Evolutionary conservation across 176 grass and related monocot genomes (phyloP).

Genomic region (Hyparrhenia diplandra): DNA sequence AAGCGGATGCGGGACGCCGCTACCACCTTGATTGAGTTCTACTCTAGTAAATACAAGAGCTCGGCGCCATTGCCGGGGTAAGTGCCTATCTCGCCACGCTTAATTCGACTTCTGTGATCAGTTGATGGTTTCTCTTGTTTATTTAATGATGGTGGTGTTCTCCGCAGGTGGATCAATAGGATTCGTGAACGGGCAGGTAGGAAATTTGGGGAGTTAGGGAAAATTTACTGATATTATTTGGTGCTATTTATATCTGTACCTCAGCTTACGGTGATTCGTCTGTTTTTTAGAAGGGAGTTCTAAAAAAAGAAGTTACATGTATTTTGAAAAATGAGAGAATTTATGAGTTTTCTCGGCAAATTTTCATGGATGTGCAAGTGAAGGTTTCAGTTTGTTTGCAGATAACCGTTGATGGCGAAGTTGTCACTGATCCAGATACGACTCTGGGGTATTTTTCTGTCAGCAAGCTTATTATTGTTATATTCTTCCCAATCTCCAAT

Average conservation of each 20-base stretch:
- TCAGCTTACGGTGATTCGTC: background rate
- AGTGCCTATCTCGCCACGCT: background rate
- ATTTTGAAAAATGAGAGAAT: background rate
- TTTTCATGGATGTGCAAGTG: background rate
- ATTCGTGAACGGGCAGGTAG: slow-evolving; percentile 85
- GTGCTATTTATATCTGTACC: background rate
- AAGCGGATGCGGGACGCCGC: slow-evolving; percentile 6
- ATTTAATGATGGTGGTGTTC: slow-evolving; percentile 7
- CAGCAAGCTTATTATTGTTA: background rate
- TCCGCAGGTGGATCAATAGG: slow-evolving; percentile 76
- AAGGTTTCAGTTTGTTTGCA: slow-evolving; percentile 33
- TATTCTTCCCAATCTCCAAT: background rate
- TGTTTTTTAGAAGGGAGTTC: background rate
- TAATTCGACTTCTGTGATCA: background rate
- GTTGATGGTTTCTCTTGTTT: background rate
- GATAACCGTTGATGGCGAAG: slow-evolving; percentile 64
- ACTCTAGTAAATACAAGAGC: slow-evolving; percentile 67
- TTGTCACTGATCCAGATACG: slow-evolving; percentile 50
- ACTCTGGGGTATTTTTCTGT: slow-evolving; percentile 41
- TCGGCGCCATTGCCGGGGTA: slow-evolving; percentile 76
- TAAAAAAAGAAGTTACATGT: background rate
- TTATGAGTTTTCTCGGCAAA: background rate
- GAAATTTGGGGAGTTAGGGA: background rate
- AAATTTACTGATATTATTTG: background rate
- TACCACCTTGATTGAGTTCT: slow-evolving; percentile 65